These are phyloP conservation scores for Candida sp. DNA, from an alignment of 1,139 yeast genomes.

Conservation along the genomic window DNA sequence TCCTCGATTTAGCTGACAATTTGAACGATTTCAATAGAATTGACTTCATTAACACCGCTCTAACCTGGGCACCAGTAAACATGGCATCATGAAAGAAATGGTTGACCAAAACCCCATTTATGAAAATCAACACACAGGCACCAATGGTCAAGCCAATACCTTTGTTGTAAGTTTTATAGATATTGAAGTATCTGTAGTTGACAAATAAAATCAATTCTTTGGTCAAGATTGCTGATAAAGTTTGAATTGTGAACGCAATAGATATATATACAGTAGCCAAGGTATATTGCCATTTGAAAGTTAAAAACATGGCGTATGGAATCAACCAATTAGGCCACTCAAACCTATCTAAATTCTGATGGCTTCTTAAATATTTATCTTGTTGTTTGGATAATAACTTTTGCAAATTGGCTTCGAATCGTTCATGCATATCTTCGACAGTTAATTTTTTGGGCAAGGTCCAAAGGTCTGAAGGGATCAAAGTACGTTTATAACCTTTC, in stretches of 20 bases:
- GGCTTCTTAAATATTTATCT: constrained; percentile 18
- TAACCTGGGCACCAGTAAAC: constrained; percentile 46
- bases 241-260: constrained; percentile 34
- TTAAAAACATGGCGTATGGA: constrained; percentile 33
- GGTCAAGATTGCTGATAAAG: constrained; percentile 41
- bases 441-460: constrained; percentile 33
- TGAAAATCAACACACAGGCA: constrained; percentile 35
- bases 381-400: constrained; percentile 18
- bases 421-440: constrained; percentile 37
- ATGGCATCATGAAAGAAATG: constrained; percentile 44
- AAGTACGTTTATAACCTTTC: constrained; percentile 42
- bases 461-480: constrained; percentile 39
- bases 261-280: constrained; percentile 32
- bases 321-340: constrained; percentile 35
- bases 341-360: constrained; percentile 22
- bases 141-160: constrained; percentile 43
- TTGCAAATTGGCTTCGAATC: constrained; percentile 24
- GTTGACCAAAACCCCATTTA: constrained; percentile 41
- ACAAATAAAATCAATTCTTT: constrained; percentile 39
- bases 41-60: constrained; percentile 39
- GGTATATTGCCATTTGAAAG: constrained; percentile 37
- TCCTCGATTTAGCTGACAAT: constrained; percentile 30
- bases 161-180: constrained; percentile 28
- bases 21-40: constrained; percentile 38
- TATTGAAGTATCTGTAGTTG: constrained; percentile 32